Conservation (phyloP, 2,329 filamentous ascomycete genomes). For the Diplodia corticola region DNA sequence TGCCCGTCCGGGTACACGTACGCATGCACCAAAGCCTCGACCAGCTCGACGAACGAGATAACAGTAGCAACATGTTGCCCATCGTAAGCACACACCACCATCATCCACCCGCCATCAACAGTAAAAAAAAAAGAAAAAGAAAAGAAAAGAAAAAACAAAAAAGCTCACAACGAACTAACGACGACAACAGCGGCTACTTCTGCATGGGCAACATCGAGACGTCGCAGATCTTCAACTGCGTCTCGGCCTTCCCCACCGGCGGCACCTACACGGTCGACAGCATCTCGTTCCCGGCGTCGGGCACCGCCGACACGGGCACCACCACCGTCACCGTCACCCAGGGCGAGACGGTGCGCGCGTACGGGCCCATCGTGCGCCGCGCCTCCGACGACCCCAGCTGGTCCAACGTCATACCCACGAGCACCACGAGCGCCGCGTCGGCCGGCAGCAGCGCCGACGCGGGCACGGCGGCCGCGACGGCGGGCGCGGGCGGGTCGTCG, state of each 20-base stretch:
- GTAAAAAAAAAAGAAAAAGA: not conserved
- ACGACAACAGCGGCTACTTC: not conserved
- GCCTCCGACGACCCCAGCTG: not conserved
- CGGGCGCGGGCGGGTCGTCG: not conserved
- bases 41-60: not conserved
- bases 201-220: not conserved
- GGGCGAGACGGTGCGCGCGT: slow-evolving; percentile 6
- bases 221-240: not conserved
- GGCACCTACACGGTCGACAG: not conserved
- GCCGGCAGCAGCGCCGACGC: not conserved
- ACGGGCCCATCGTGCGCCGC: slow-evolving; percentile 6
- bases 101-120: not conserved
- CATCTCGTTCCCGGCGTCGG: not conserved
- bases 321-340: not conserved
- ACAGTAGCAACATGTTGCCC: slow-evolving; percentile 8
- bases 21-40: not conserved
- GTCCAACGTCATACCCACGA: not conserved
- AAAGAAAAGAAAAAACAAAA: not conserved
- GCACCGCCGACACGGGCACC: not conserved
- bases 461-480: not conserved
- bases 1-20: slow-evolving; percentile 6
- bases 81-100: not conserved
- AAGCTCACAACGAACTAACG: not conserved
- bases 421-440: not conserved
- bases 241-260: not conserved